phyloP scores from a whole-genome alignment of 306 rosid genomes.

The Fragaria iinumae region DNA sequence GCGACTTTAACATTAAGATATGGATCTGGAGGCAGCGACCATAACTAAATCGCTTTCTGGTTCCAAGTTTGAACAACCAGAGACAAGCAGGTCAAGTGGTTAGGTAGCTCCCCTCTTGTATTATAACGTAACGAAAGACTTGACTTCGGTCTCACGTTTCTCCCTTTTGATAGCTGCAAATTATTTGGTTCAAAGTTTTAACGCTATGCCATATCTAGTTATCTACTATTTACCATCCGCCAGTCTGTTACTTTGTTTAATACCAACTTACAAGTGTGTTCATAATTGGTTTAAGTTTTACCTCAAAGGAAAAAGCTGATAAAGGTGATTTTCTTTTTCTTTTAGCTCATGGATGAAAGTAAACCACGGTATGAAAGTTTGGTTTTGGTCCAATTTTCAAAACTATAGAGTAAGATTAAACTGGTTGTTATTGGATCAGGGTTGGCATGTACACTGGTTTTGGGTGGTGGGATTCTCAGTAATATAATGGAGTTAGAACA shows the following conservation, averaged over 20 bases:
- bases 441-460: slow-evolving; percentile 9
- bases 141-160: not conserved
- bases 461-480: not conserved
- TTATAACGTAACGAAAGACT: not conserved
- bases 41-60: not conserved
- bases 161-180: not conserved
- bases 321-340: not conserved
- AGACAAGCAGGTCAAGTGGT: not conserved
- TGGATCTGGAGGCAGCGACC: not conserved
- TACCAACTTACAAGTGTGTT: not conserved
- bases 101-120: not conserved
- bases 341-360: not conserved
- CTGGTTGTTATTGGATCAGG: slow-evolving; percentile 8
- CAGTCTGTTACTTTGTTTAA: not conserved
- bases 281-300: not conserved
- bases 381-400: not conserved
- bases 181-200: not conserved
- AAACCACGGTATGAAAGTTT: not conserved
- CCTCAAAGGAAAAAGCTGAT: not conserved
- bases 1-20: not conserved
- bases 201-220: not conserved
- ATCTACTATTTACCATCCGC: not conserved
- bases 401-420: not conserved
- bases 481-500: not conserved
- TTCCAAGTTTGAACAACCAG: not conserved